Conservation (phyloP, 371 early-diverging fungal species). For the Syncephalis plumigaleata region DNA sequence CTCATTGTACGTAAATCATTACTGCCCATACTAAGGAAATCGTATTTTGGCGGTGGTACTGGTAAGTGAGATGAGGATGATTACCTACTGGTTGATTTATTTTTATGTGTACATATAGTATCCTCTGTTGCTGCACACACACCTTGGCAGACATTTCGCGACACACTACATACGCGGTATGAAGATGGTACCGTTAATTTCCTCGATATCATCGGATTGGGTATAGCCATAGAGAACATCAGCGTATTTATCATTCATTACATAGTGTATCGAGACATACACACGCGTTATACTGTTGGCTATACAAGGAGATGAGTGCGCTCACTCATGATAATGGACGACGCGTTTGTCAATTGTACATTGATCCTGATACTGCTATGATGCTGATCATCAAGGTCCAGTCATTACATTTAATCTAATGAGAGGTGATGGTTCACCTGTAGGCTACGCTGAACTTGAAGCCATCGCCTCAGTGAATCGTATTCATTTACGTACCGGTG, state of each 20-base stretch:
- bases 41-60: constrained; percentile 57
- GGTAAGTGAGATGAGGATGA: constrained; percentile 10
- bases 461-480: constrained; percentile 30
- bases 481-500: constrained; percentile 45
- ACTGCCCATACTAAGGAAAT: constrained; percentile 17
- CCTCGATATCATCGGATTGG: constrained; percentile 38
- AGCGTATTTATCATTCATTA: constrained; percentile 12
- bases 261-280: constrained; percentile 16
- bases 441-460: constrained; percentile 36
- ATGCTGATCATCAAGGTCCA: constrained; percentile 27
- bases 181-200: constrained; percentile 61
- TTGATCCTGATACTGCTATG: constrained; percentile 8
- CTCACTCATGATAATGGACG: constrained; percentile 26
- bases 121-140: constrained; percentile 18
- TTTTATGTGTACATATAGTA: no score
- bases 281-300: constrained; percentile 13
- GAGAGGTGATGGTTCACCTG: constrained; percentile 20
- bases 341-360: constrained; percentile 25
- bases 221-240: constrained; percentile 30
- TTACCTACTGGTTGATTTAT: not conserved
- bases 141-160: constrained; percentile 23
- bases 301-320: constrained; percentile 14
- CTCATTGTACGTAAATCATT: constrained; percentile 33
- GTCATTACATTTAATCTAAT: constrained; percentile 41
- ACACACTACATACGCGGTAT: constrained; percentile 19